These are phyloP conservation scores for Rubia occidens DNA, from an alignment of 305 asterid species.

Conservation along the genomic window DNA sequence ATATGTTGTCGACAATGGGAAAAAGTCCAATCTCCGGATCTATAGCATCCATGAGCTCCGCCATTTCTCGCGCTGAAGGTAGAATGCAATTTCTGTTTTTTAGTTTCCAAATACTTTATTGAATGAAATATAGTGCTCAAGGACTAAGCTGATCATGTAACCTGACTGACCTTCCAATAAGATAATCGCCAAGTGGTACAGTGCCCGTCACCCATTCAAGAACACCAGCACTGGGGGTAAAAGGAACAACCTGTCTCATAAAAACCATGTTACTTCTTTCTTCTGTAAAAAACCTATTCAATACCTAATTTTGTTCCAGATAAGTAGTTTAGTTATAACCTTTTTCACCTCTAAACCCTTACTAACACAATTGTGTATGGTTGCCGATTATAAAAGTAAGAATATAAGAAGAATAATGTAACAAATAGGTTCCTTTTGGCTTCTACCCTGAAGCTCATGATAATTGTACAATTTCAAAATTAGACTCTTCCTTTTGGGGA, in stretches of 20 bases:
- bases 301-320: neutral
- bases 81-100: slow-evolving; percentile 20
- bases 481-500: neutral
- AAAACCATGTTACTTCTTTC: neutral
- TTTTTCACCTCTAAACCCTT: neutral
- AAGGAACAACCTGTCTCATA: slow-evolving; percentile 76
- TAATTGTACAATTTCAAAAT: no score
- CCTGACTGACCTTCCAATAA: slow-evolving; percentile 66
- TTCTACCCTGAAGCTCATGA: neutral
- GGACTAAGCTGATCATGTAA: slow-evolving; percentile 19
- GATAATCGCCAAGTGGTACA: slow-evolving; percentile 92
- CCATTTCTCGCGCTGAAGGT: slow-evolving; percentile 70
- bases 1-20: slow-evolving; percentile 85
- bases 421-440: neutral
- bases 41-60: slow-evolving; percentile 97
- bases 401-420: neutral
- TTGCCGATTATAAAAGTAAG: neutral
- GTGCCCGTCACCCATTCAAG: slow-evolving; percentile 99
- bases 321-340: neutral
- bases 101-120: slow-evolving; percentile 8
- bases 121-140: slow-evolving; percentile 16
- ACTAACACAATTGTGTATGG: neutral
- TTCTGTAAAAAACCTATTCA: neutral
- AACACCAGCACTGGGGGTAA: slow-evolving; percentile 99
- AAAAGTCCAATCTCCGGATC: slow-evolving; percentile 84